A percentile compares a stretch with the other conserved stretches of the same genome.
These are phyloP conservation scores for Lasiosphaeria hispida DNA, from an alignment of 495 filamentous ascomycete genomes.

Conservation along the genomic window DNA sequence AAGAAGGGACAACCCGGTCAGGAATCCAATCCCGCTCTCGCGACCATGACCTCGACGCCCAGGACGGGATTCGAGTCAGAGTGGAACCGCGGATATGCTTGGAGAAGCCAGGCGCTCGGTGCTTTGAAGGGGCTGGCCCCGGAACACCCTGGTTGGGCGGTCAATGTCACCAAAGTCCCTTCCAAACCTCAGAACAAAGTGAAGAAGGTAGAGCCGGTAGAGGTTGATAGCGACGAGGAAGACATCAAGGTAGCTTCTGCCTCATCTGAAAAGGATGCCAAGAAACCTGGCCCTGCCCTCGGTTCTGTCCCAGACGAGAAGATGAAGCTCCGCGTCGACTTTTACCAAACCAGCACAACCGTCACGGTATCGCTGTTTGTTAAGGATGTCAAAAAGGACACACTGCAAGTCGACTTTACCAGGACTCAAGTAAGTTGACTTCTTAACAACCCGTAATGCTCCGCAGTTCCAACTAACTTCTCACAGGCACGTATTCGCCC, in stretches of 20 bases:
- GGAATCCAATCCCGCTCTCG: neutral
- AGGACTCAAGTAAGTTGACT: slow-evolving; percentile 25
- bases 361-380: slow-evolving; percentile 38
- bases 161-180: slow-evolving; percentile 64
- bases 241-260: too few species aligned
- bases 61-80: slow-evolving; percentile 29
- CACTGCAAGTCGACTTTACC: slow-evolving; percentile 29
- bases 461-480: slow-evolving; percentile 4
- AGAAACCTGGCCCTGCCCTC: slow-evolving; percentile 14
- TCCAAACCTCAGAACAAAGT: slow-evolving; percentile 40
- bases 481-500: slow-evolving; percentile 25
- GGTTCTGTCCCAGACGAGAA: slow-evolving; percentile 29
- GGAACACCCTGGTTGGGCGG: slow-evolving; percentile 56
- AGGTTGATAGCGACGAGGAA: slow-evolving; percentile 32
- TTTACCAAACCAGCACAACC: slow-evolving; percentile 39
- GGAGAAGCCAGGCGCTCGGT: slow-evolving; percentile 41
- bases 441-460: neutral
- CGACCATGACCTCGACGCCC: neutral
- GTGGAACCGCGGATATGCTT: slow-evolving; percentile 39
- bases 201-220: slow-evolving; percentile 23
- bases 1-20: slow-evolving; percentile 30
- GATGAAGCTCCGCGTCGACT: slow-evolving; percentile 32
- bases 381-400: slow-evolving; percentile 37
- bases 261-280: neutral
- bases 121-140: slow-evolving; percentile 62